Evolutionary conservation across 768 basidiomycete genomes (phyloP), one percentile per base, ranked within the genome.

Genomic region (Tricholoma flavovirens): DNA sequence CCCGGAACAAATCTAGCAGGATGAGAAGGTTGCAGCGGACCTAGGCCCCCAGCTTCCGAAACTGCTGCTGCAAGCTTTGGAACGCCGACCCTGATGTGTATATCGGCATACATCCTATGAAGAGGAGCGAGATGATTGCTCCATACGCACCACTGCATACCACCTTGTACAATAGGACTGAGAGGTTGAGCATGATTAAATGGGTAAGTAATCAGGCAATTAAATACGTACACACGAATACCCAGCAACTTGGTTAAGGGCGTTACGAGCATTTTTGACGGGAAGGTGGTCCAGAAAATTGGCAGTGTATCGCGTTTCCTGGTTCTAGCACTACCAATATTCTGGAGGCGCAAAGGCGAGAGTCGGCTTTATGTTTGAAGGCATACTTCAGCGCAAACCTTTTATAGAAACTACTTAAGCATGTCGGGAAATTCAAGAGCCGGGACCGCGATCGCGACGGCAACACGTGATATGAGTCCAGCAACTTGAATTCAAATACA

Each of bases 111-210:
- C 2, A 42, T 30, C 26, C 35, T 32, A 46, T 53, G n/a, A 19
- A 32, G 30, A 21, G 12, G 11, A 35, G 6, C 14, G 56, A 22
- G 29, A 49, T 49, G 8, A 30, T 11, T 19, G 24, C 58, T 2
- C 21, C 21, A 5, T 15, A 55, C 66, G 46, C 72, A 90, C 88
- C 88, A 94, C 82, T 93, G 91, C 90, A 93, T 93, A 48, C 90
- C 91, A 21, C 90, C 91, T 67, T 93, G 92, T 1, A 94, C 80
- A 46, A 93, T 75, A 14, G 91, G 92, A 30, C 88, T 90, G 53
- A 26, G 56, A 10, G 30, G 49, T 8, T 17, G 7, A 55, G 55
- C 10, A 58, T n/a, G 38, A 52, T 22, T 33, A 19, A 17, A 57
- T 17, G 12, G 15, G 21, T 4, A n/a, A 36, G 17, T 48, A 19